phyloP scores from a whole-genome alignment of 345 rosid species.

The Physaria fendleri region DNA sequence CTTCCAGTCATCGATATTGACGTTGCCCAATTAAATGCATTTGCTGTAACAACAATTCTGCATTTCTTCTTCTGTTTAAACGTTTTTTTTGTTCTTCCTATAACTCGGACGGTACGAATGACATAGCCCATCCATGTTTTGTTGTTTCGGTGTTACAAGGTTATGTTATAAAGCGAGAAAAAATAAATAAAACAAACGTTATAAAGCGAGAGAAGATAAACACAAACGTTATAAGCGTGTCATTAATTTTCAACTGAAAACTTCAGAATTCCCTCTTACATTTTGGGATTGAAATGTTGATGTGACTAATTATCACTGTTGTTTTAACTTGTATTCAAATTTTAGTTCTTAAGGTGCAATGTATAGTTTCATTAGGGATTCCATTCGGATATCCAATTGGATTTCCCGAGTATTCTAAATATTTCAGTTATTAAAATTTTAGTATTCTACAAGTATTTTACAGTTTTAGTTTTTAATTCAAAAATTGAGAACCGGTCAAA shows the following conservation, averaged over 20 bases:
- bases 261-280: background rate
- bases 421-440: too few species aligned
- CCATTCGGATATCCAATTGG: too few species aligned
- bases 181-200: background rate
- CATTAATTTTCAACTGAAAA: background rate
- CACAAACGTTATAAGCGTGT: background rate
- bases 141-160: background rate
- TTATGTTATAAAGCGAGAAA: background rate
- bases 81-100: background rate
- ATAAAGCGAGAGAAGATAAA: background rate
- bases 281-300: conserved; percentile 4
- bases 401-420: too few species aligned
- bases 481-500: too few species aligned
- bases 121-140: background rate
- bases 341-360: conserved; percentile 4
- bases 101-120: background rate
- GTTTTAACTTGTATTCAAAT: background rate
- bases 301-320: conserved; percentile 19
- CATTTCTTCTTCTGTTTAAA: background rate
- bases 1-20: conserved; percentile 8
- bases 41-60: background rate
- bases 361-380: conserved; percentile 2
- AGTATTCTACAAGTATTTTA: too few species aligned
- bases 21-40: conserved; percentile 14
- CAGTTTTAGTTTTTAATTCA: too few species aligned